Evolutionary conservation across 2,329 filamentous ascomycete species (phyloP).

Genomic region (Pseudogymnoascus sp.): DNA sequence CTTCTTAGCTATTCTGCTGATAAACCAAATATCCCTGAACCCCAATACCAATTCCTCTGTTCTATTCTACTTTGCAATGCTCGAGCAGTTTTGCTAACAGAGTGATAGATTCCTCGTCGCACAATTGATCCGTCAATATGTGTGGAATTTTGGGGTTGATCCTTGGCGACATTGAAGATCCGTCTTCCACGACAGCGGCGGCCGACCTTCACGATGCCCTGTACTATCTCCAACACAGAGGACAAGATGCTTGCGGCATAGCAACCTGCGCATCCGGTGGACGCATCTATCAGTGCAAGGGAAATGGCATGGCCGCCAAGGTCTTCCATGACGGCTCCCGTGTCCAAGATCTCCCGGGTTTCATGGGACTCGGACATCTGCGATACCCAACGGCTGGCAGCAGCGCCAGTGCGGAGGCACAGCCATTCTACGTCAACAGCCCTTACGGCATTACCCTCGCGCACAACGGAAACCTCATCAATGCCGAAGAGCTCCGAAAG

Average conservation of each 20-base stretch:
- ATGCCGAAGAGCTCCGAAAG: constrained; percentile 55
- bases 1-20: constrained; percentile 30
- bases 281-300: constrained; percentile 81
- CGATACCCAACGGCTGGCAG: constrained; percentile 86
- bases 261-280: constrained; percentile 66
- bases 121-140: constrained; percentile 34
- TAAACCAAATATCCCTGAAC: constrained; percentile 20
- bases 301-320: constrained; percentile 76
- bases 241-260: constrained; percentile 84
- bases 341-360: constrained; percentile 67
- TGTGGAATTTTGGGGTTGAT: constrained; percentile 55
- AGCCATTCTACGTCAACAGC: constrained; percentile 87
- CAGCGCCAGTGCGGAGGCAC: constrained; percentile 74
- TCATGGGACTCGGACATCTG: constrained; percentile 78
- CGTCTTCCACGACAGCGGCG: constrained; percentile 40
- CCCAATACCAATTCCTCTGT: constrained; percentile 11
- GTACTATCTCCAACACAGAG: constrained; percentile 64
- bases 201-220: constrained; percentile 61
- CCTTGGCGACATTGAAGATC: constrained; percentile 44
- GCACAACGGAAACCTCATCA: constrained; percentile 86
- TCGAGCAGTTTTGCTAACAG: constrained; percentile 8
- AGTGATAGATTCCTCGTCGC: constrained; percentile 5
- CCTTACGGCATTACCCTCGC: constrained; percentile 75
- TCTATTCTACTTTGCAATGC: background rate
- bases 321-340: constrained; percentile 76